Evolutionary conservation across 768 basidiomycete genomes (phyloP).

Genomic region (Pisolithus microcarpus): DNA sequence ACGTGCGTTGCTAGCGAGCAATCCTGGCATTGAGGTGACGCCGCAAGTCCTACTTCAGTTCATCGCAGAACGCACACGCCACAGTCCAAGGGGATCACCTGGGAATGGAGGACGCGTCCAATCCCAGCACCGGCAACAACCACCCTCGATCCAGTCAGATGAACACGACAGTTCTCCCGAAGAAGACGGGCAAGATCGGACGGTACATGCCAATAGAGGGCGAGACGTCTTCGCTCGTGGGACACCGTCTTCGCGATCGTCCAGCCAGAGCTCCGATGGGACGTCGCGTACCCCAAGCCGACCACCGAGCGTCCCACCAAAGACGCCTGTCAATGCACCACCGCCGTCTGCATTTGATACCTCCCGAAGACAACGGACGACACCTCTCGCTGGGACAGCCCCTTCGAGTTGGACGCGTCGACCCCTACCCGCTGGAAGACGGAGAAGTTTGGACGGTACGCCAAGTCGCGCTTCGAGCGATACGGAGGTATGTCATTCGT

Average conservation of each 20-base stretch:
- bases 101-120: slow-evolving; percentile 11
- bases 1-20: slow-evolving; percentile 45
- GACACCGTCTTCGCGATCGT: slow-evolving; percentile 41
- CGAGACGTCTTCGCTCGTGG: slow-evolving; percentile 23
- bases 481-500: slow-evolving; percentile 50
- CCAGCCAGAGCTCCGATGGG: slow-evolving; percentile 48
- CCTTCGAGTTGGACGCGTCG: slow-evolving; percentile 76
- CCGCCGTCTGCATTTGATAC: slow-evolving; percentile 58
- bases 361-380: slow-evolving; percentile 61
- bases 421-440: slow-evolving; percentile 56
- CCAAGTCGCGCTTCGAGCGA: slow-evolving; percentile 49
- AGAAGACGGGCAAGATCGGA: slow-evolving; percentile 31
- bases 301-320: slow-evolving; percentile 53
- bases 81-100: slow-evolving; percentile 25
- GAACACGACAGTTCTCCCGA: background rate
- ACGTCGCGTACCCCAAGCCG: slow-evolving; percentile 40
- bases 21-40: slow-evolving; percentile 61
- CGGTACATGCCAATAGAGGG: slow-evolving; percentile 33
- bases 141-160: slow-evolving; percentile 18
- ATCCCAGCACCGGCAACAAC: slow-evolving; percentile 24
- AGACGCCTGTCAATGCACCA: slow-evolving; percentile 34
- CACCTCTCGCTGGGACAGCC: slow-evolving; percentile 49
- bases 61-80: slow-evolving; percentile 54
- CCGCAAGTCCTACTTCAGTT: slow-evolving; percentile 58
- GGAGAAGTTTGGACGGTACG: slow-evolving; percentile 71